Evolutionary conservation across 2,329 filamentous ascomycete species (phyloP).

Genomic region (Dactylellina parvicollis): DNA sequence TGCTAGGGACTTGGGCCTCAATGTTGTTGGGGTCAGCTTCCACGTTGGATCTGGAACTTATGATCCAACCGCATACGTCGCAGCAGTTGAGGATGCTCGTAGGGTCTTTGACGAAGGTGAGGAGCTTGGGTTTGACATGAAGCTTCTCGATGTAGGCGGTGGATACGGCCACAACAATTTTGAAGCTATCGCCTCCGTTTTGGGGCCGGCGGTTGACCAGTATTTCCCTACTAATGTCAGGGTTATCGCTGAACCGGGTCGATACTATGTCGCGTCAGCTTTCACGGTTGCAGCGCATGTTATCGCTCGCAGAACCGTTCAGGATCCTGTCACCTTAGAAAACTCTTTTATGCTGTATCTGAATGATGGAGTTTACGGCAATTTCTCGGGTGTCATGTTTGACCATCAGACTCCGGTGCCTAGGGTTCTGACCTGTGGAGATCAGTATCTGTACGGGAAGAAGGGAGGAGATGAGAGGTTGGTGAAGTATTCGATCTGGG

Average conservation of each 20-base stretch:
- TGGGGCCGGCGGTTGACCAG: slow-evolving; percentile 81
- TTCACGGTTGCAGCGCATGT: slow-evolving; percentile 96
- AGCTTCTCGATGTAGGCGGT: slow-evolving; percentile 91
- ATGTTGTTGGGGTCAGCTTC: slow-evolving; percentile 95
- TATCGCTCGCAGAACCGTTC: slow-evolving; percentile 91
- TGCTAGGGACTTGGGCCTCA: slow-evolving; percentile 83
- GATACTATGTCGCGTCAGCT: slow-evolving; percentile 92
- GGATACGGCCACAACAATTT: slow-evolving; percentile 93
- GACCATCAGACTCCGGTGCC: slow-evolving; percentile 93
- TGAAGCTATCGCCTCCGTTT: slow-evolving; percentile 83
- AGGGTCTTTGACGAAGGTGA: slow-evolving; percentile 86
- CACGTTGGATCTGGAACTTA: slow-evolving; percentile 96
- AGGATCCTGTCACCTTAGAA: slow-evolving; percentile 70
- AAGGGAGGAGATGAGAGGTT: slow-evolving; percentile 66
- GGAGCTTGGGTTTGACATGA: slow-evolving; percentile 79
- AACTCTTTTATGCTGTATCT: slow-evolving; percentile 95
- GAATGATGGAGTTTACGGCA: slow-evolving; percentile 97
- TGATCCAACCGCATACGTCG: slow-evolving; percentile 88
- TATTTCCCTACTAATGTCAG: slow-evolving; percentile 86
- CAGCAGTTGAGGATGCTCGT: slow-evolving; percentile 89
- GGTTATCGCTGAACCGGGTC: slow-evolving; percentile 94
- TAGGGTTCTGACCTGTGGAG: slow-evolving; percentile 75
- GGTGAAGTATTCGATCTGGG: slow-evolving; percentile 95
- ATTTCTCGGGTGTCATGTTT: slow-evolving; percentile 99
- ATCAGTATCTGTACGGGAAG: slow-evolving; percentile 70